Evolutionary conservation across 495 filamentous ascomycete species (phyloP).

Genomic region (Arthonia radiata): DNA sequence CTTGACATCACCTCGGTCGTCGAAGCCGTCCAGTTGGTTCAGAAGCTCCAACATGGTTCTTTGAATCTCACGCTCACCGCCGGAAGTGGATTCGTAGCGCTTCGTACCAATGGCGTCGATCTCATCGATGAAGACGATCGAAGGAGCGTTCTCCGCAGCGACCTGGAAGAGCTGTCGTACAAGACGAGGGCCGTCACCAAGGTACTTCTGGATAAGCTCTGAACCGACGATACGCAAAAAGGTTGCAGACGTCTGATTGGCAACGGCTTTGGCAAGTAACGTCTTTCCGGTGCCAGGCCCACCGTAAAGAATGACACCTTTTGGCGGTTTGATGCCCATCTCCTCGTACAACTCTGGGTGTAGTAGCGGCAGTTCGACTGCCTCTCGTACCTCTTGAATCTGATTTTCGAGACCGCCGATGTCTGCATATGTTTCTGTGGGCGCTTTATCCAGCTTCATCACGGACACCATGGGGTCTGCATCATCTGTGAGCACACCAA

Average conservation of each 20-base stretch:
- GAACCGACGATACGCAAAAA: conserved; percentile 96
- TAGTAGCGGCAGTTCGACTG: conserved; percentile 83
- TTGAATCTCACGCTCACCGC: conserved; percentile 92
- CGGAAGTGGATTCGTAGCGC: conserved; percentile 91
- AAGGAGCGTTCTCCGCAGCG: conserved; percentile 84
- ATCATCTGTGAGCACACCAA: conserved; percentile 92
- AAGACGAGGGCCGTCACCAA: conserved; percentile 83
- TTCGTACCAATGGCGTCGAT: conserved; percentile 99
- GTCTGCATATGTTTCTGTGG: conserved; percentile 94
- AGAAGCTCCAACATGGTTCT: conserved; percentile 96
- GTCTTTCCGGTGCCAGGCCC: conserved; percentile 96
- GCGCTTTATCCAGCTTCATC: conserved; percentile 99
- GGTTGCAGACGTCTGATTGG: conserved; percentile 94
- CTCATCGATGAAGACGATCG: conserved; percentile 98
- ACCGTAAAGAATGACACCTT: conserved; percentile 98
- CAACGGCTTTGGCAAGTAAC: conserved; percentile 87
- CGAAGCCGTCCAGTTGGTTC: conserved; percentile 96
- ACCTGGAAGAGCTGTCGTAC: conserved; percentile 96
- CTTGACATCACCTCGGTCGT: conserved; percentile 97
- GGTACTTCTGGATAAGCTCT: conserved; percentile 96
- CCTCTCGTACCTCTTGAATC: conserved; percentile 94
- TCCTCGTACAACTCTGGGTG: conserved; percentile 98
- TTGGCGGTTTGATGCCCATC: conserved; percentile 99
- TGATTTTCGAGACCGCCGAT: conserved; percentile 89
- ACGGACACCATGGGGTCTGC: conserved; percentile 89